phyloP scores from a whole-genome alignment of 805 yeast species.

The Torulaspora franciscae region DNA sequence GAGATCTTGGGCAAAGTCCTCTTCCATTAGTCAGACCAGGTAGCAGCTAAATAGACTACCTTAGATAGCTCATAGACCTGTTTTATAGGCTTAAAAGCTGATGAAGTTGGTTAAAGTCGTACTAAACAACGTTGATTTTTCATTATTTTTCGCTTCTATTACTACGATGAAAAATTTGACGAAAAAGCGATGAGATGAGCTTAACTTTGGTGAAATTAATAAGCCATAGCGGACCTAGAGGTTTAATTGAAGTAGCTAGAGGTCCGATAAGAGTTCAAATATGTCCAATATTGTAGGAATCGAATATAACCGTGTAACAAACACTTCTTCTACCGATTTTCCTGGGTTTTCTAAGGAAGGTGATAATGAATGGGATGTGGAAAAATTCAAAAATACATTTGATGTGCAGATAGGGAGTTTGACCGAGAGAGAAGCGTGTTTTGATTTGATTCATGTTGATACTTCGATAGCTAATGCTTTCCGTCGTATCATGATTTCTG shows the following conservation, averaged over 20 bases:
- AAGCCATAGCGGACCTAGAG: background rate
- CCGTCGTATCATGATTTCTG: constrained; percentile 94
- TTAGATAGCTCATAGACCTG: background rate
- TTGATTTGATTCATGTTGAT: constrained; percentile 81
- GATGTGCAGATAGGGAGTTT: constrained; percentile 63
- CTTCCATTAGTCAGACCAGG: background rate
- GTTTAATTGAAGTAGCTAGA: background rate
- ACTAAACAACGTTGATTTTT: constrained; percentile 7
- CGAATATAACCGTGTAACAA: constrained; percentile 86
- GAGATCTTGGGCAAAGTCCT: constrained; percentile 33
- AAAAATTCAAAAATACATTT: constrained; percentile 64
- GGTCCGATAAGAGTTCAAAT: background rate
- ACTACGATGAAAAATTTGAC: constrained; percentile 9
- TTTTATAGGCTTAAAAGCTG: background rate
- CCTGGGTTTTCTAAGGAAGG: constrained; percentile 70
- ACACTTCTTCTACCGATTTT: constrained; percentile 83
- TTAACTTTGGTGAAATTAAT: background rate
- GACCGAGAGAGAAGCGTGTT: constrained; percentile 69
- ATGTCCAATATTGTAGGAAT: constrained; percentile 67
- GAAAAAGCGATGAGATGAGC: constrained; percentile 18
- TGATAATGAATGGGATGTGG: constrained; percentile 77
- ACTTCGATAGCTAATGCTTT: constrained; percentile 94
- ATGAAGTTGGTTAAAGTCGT: constrained; percentile 1
- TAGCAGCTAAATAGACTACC: background rate
- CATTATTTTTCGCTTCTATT: background rate